These are phyloP conservation scores for Phytophthora sansomeana DNA, from an alignment of 352 stramenopile species.

Conservation along the genomic window DNA sequence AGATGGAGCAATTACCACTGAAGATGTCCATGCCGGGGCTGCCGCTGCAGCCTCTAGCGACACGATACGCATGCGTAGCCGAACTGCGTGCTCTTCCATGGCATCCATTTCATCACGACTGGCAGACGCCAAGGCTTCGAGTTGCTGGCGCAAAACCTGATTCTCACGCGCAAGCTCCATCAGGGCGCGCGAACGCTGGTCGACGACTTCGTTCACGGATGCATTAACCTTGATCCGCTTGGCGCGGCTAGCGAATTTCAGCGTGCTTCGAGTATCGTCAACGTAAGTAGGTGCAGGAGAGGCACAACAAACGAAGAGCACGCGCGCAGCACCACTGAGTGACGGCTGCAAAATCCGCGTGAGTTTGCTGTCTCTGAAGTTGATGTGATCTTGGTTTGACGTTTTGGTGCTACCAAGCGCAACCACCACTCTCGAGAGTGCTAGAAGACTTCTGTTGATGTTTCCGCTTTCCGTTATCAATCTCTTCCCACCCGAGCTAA, in stretches of 20 bases:
- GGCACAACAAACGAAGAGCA: constrained; percentile 88
- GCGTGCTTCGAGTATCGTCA: constrained; percentile 91
- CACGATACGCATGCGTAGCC: constrained; percentile 46
- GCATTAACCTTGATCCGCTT: constrained; percentile 80
- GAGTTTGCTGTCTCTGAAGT: constrained; percentile 94
- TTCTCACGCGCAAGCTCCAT: constrained; percentile 56
- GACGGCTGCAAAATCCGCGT: constrained; percentile 93
- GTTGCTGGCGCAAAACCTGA: constrained; percentile 44
- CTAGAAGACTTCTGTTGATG: constrained; percentile 81
- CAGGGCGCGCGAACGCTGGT: constrained; percentile 42
- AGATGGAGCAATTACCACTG: constrained; percentile 29
- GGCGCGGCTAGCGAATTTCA: constrained; percentile 93
- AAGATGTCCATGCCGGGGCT: constrained; percentile 31
- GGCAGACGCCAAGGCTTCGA: constrained; percentile 42
- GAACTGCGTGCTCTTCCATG: constrained; percentile 45
- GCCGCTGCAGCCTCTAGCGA: constrained; percentile 45
- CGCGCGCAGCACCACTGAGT: constrained; percentile 82
- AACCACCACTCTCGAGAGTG: constrained; percentile 88
- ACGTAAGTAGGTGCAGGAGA: constrained; percentile 78
- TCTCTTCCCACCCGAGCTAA: constrained; percentile 60
- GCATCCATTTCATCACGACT: constrained; percentile 47
- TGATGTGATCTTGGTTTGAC: constrained; percentile 73
- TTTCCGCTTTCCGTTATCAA: constrained; percentile 58
- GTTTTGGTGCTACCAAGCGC: constrained; percentile 87
- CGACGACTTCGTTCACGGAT: constrained; percentile 52